phyloP scores from a whole-genome alignment of 2,329 filamentous ascomycete species.

The Samsoniella hepiali region DNA sequence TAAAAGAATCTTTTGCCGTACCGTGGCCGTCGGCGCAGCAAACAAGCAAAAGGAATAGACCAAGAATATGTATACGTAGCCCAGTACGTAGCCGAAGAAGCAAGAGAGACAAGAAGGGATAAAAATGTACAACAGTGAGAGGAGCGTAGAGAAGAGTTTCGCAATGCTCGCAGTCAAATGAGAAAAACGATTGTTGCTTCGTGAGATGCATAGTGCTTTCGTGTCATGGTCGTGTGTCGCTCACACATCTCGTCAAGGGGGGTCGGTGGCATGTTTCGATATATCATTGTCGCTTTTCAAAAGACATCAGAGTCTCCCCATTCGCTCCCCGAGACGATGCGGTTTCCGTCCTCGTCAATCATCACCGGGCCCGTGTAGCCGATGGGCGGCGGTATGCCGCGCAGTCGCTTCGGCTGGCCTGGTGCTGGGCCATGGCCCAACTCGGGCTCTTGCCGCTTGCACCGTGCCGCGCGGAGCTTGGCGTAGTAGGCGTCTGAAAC shows the following conservation, averaged over 20 bases:
- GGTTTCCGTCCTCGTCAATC: slow-evolving; percentile 57
- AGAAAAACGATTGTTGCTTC: slow-evolving; percentile 1
- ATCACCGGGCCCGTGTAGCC: slow-evolving; percentile 46
- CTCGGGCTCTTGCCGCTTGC: slow-evolving; percentile 60
- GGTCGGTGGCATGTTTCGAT: neutral
- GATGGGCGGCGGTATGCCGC: slow-evolving; percentile 50
- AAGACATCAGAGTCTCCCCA: slow-evolving; percentile 65
- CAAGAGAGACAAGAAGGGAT: neutral
- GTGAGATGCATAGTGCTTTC: slow-evolving; percentile 13
- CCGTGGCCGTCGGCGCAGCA: neutral
- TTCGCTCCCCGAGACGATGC: slow-evolving; percentile 61
- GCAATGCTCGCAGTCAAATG: neutral
- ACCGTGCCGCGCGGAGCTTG: slow-evolving; percentile 65
- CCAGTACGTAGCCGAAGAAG: slow-evolving; percentile 10
- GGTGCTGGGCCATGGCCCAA: slow-evolving; percentile 39
- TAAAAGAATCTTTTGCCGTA: neutral
- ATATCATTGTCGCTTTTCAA: slow-evolving; percentile 30
- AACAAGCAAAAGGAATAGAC: neutral
- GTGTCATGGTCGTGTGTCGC: slow-evolving; percentile 2
- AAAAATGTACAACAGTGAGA: neutral
- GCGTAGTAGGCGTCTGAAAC: slow-evolving; percentile 76
- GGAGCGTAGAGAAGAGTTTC: neutral
- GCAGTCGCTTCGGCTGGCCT: slow-evolving; percentile 50
- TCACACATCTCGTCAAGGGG: slow-evolving; percentile 1
- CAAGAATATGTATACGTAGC: slow-evolving; percentile 16